Evolutionary conservation across 345 rosid species (phyloP).

Genomic region (Moringa oleifera): DNA sequence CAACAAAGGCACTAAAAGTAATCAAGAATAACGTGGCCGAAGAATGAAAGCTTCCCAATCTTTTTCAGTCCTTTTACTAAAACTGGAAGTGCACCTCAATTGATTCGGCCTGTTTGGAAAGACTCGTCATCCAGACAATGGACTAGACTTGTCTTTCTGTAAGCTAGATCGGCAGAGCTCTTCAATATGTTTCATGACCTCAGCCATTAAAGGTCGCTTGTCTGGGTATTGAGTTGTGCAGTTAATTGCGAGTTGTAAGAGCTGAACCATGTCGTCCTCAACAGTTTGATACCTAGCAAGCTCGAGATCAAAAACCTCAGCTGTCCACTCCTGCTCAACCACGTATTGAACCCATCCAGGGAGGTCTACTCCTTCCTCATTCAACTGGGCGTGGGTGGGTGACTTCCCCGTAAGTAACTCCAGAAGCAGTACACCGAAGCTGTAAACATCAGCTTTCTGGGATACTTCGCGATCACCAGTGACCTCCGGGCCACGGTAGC

Average conservation of each 20-base stretch:
- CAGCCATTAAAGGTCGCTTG: constrained; percentile 55
- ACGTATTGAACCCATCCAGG: constrained; percentile 85
- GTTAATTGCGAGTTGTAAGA: constrained; percentile 58
- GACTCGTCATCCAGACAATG: not conserved
- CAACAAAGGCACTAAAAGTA: too few relatives aligned
- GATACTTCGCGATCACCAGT: constrained; percentile 61
- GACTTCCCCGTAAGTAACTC: constrained; percentile 82
- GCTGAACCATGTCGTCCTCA: constrained; percentile 60
- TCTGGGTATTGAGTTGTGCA: constrained; percentile 70
- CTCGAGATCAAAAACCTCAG: constrained; percentile 67
- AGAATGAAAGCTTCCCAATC: too few relatives aligned
- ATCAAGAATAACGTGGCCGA: too few relatives aligned
- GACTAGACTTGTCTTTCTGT: constrained; percentile 7
- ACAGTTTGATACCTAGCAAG: constrained; percentile 49
- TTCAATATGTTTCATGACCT: constrained; percentile 42
- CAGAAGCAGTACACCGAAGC: too few relatives aligned
- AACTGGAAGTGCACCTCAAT: too few relatives aligned
- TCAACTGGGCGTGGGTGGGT: constrained; percentile 53
- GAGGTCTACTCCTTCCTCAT: constrained; percentile 76
- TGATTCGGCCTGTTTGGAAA: too few relatives aligned
- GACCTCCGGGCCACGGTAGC: constrained; percentile 87
- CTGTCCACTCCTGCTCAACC: constrained; percentile 57
- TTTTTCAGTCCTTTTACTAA: too few relatives aligned
- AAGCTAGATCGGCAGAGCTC: constrained; percentile 26
- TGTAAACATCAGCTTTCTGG: constrained; percentile 75